Conservation (phyloP, 2,329 filamentous ascomycete genomes). For the Fusarium irregulare region DNA sequence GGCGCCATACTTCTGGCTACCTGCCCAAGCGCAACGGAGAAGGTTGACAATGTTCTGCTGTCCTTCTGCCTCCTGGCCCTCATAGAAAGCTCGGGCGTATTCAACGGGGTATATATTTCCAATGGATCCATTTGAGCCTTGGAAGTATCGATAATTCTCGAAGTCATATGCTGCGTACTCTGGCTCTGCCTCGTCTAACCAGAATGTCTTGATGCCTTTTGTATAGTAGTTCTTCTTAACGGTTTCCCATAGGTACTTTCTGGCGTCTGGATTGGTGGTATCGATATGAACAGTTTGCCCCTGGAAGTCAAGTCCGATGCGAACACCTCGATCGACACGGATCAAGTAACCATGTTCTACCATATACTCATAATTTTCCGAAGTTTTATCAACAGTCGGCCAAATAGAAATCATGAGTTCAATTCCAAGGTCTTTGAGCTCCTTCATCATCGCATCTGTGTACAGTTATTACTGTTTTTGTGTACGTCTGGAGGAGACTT, state of each 20-base stretch:
- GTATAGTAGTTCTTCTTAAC: conserved; percentile 70
- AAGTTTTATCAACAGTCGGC: conserved; percentile 71
- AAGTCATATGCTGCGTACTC: conserved; percentile 75
- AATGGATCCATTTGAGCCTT: conserved; percentile 53
- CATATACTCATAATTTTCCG: conserved; percentile 72
- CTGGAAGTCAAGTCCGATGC: conserved; percentile 68
- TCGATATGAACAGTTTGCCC: conserved; percentile 72
- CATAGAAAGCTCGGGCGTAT: conserved; percentile 69
- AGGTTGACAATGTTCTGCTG: conserved; percentile 69
- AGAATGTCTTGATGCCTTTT: conserved; percentile 72
- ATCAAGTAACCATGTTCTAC: conserved; percentile 70
- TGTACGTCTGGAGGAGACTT: conserved; percentile 18
- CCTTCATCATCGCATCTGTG: conserved; percentile 69
- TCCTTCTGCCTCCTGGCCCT: conserved; percentile 64
- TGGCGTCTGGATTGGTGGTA: conserved; percentile 69
- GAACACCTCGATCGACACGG: conserved; percentile 68
- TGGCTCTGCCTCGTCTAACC: conserved; percentile 77
- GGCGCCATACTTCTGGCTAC: conserved; percentile 71
- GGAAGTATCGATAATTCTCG: conserved; percentile 65
- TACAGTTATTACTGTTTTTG: not conserved
- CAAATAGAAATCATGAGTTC: conserved; percentile 78
- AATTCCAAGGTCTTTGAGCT: conserved; percentile 67
- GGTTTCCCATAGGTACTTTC: conserved; percentile 69
- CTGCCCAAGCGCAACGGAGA: conserved; percentile 62
- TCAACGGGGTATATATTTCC: conserved; percentile 71